Evolutionary conservation across 2,329 filamentous ascomycete species (phyloP).

Genomic region (Canariomyces notabilis): DNA sequence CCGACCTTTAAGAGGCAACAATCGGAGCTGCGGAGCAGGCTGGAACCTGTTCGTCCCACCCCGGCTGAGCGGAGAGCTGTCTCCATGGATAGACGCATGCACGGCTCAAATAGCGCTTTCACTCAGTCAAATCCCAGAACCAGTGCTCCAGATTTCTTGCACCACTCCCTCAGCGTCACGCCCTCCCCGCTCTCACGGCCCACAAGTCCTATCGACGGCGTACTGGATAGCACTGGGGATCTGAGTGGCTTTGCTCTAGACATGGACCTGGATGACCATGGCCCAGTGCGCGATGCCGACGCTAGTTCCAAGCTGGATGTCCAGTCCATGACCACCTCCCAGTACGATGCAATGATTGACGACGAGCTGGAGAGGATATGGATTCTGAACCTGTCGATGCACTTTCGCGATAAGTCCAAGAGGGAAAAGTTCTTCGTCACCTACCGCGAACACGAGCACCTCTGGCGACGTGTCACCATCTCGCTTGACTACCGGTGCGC

Average conservation of each 20-base stretch:
- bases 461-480: constrained; percentile 85
- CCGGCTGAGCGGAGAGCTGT: constrained; percentile 65
- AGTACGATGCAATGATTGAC: constrained; percentile 62
- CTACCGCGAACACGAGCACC: constrained; percentile 72
- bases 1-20: constrained; percentile 79
- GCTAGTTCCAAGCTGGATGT: constrained; percentile 36
- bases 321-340: constrained; percentile 46
- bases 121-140: constrained; percentile 38
- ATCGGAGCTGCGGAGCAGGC: constrained; percentile 70
- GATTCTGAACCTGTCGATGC: constrained; percentile 96
- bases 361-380: constrained; percentile 82
- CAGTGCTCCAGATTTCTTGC: constrained; percentile 45
- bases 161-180: constrained; percentile 26
- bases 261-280: neutral
- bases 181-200: constrained; percentile 27
- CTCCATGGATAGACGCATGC: constrained; percentile 54
- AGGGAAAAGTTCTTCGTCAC: constrained; percentile 98
- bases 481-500: constrained; percentile 88
- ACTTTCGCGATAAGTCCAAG: constrained; percentile 87
- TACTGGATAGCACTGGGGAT: constrained; percentile 25
- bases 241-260: constrained; percentile 7
- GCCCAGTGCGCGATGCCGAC: constrained; percentile 20
- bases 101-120: constrained; percentile 32
- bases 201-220: constrained; percentile 31
- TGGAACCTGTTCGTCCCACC: constrained; percentile 61